Evolutionary conservation across 495 filamentous ascomycete species (phyloP).

Genomic region (Opeltia flavorubescens): DNA sequence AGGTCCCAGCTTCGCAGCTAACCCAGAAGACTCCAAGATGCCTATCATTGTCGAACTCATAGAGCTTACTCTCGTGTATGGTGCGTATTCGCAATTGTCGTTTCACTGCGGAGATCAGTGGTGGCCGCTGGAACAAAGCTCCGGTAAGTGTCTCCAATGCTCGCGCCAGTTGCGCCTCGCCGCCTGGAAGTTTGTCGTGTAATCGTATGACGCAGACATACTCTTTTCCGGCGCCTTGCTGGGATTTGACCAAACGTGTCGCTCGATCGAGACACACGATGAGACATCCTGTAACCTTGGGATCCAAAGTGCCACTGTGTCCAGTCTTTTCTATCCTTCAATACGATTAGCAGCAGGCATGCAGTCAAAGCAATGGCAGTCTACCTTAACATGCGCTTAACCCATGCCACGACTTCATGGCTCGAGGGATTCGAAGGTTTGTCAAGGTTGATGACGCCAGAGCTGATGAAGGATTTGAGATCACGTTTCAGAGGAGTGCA

Average conservation of each 20-base stretch:
- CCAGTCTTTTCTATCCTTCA: conserved; percentile 86
- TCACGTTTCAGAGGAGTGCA: conserved; percentile 78
- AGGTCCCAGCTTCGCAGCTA: conserved; percentile 94
- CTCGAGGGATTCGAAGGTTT: conserved; percentile 96
- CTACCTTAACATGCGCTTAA: conserved; percentile 88
- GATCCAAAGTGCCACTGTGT: conserved; percentile 93
- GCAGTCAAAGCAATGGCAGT: not conserved
- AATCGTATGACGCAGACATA: conserved; percentile 78
- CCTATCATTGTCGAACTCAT: conserved; percentile 95
- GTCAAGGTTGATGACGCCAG: conserved; percentile 95
- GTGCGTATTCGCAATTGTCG: conserved; percentile 93
- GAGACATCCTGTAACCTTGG: conserved; percentile 84
- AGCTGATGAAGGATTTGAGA: conserved; percentile 87
- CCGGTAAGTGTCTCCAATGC: conserved; percentile 91
- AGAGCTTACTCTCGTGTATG: conserved; percentile 85
- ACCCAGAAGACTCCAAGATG: conserved; percentile 99
- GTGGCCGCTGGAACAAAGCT: conserved; percentile 92
- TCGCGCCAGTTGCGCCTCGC: conserved; percentile 74
- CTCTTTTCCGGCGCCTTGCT: conserved; percentile 93
- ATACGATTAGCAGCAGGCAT: conserved; percentile 12
- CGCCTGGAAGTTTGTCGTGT: conserved; percentile 83
- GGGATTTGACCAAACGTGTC: conserved; percentile 91
- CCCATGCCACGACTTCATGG: conserved; percentile 97
- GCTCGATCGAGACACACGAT: conserved; percentile 94
- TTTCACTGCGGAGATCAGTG: conserved; percentile 96